phyloP scores from a whole-genome alignment of 768 basidiomycete genomes.

The Lentinula sp. region DNA sequence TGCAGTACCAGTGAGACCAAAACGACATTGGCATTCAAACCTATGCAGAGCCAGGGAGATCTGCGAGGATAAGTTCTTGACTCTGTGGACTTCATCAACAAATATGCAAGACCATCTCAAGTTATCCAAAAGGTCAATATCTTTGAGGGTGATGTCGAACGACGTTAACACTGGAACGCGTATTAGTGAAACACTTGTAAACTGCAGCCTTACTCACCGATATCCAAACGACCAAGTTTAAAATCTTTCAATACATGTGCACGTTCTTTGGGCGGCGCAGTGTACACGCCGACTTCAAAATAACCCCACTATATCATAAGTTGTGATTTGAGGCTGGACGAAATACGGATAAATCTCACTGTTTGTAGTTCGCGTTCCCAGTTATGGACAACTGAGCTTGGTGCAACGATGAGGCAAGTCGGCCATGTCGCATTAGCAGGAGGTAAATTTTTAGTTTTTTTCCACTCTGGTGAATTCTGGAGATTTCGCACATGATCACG shows the following conservation, averaged over 20 bases:
- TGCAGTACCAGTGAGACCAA: constrained; percentile 81
- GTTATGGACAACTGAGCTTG: constrained; percentile 76
- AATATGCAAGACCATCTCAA: constrained; percentile 69
- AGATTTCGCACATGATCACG: constrained; percentile 58
- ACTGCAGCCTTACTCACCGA: constrained; percentile 45
- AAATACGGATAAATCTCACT: constrained; percentile 30
- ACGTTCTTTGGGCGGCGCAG: constrained; percentile 45
- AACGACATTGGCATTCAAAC: constrained; percentile 62
- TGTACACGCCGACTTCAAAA: constrained; percentile 79
- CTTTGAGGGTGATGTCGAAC: constrained; percentile 66
- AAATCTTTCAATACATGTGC: constrained; percentile 62
- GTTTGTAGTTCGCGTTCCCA: constrained; percentile 89
- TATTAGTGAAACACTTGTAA: background rate
- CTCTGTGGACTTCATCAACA: constrained; percentile 86
- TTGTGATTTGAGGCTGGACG: background rate
- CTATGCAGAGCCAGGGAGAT: constrained; percentile 65
- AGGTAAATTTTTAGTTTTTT: constrained; percentile 45
- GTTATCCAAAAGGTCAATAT: constrained; percentile 63
- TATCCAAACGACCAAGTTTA: constrained; percentile 75
- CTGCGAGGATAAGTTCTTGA: constrained; percentile 74
- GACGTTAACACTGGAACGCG: constrained; percentile 63
- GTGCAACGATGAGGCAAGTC: constrained; percentile 84
- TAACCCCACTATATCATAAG: constrained; percentile 73
- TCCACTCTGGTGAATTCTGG: constrained; percentile 56
- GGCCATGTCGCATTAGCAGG: constrained; percentile 72